phyloP scores from a whole-genome alignment of 352 stramenopile species.

The Globisporangium paroecandrum region DNA sequence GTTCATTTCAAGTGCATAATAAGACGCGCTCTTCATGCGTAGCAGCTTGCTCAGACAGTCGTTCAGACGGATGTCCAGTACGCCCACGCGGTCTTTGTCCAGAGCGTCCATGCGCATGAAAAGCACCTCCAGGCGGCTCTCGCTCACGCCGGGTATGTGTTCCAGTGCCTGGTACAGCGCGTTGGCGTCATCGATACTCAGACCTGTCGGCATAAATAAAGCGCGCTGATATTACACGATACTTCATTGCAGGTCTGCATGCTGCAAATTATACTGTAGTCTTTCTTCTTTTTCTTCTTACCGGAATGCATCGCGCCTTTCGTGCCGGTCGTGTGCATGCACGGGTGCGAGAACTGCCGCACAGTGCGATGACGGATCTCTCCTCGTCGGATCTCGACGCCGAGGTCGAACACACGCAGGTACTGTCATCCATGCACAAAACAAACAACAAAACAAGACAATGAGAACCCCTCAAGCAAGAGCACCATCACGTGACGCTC shows the following conservation, averaged over 20 bases:
- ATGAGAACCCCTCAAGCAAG: neutral
- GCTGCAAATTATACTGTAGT: neutral
- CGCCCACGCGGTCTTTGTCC: constrained; percentile 53
- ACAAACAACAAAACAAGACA: neutral
- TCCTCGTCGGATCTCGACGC: constrained; percentile 66
- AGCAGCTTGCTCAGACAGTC: constrained; percentile 41
- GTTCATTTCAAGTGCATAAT: constrained; percentile 42
- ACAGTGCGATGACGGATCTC: constrained; percentile 58
- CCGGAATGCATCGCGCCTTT: constrained; percentile 59
- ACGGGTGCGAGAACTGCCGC: constrained; percentile 31
- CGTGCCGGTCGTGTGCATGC: constrained; percentile 61
- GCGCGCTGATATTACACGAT: neutral
- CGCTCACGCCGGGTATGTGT: constrained; percentile 29
- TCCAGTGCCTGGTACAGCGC: constrained; percentile 50
- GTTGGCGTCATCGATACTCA: constrained; percentile 79
- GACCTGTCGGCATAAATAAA: constrained; percentile 21
- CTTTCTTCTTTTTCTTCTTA: constrained; percentile 18
- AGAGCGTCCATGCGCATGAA: constrained; percentile 61
- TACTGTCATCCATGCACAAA: constrained; percentile 32
- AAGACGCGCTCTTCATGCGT: constrained; percentile 36
- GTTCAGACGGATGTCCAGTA: constrained; percentile 49
- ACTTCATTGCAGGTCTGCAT: neutral
- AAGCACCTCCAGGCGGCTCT: constrained; percentile 36
- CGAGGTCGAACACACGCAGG: constrained; percentile 59
- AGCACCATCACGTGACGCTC: neutral